Conservation (phyloP, 2,329 filamentous ascomycete species). For the Gliomastix tumulicola region DNA sequence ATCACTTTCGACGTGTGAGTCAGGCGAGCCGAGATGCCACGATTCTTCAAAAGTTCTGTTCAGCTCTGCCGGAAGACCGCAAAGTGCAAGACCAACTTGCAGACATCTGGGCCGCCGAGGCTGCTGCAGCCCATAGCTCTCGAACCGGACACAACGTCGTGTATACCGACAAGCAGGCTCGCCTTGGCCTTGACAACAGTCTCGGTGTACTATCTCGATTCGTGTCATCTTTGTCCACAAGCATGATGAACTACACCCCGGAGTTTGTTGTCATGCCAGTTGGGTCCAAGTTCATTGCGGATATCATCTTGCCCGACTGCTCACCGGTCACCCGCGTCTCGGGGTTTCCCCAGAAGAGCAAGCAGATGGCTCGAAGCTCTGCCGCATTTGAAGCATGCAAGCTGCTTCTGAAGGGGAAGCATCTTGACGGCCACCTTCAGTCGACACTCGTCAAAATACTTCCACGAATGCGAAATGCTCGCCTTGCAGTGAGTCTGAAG, state of each 20-base stretch:
- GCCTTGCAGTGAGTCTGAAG: conserved; percentile 73
- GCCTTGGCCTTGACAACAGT: conserved; percentile 64
- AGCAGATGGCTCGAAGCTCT: conserved; percentile 76
- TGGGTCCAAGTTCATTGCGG: conserved; percentile 61
- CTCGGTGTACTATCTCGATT: conserved; percentile 68
- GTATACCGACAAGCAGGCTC: conserved; percentile 53
- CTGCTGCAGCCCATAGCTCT: no score
- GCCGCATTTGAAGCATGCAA: conserved; percentile 82
- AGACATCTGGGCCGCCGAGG: conserved; percentile 11
- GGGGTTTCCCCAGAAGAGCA: conserved; percentile 60
- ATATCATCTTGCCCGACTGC: conserved; percentile 69
- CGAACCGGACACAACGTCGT: conserved; percentile 39
- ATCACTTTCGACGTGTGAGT: conserved; percentile 48
- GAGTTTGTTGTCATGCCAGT: conserved; percentile 57
- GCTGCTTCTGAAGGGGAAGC: conserved; percentile 55
- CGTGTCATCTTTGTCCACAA: conserved; percentile 52
- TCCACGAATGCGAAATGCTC: conserved; percentile 80
- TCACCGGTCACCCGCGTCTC: conserved; percentile 63
- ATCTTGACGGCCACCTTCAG: conserved; percentile 67
- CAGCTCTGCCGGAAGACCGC: conserved; percentile 66
- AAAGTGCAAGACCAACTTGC: conserved; percentile 26
- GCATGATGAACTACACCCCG: conserved; percentile 15
- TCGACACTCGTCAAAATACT: conserved; percentile 66
- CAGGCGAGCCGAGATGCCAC: conserved; percentile 55
- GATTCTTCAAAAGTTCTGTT: conserved; percentile 69